A percentile compares a stretch with the other conserved stretches of the same genome.
phyloP scores from a whole-genome alignment of 306 rosid genomes.

The Cucumis melo region DNA sequence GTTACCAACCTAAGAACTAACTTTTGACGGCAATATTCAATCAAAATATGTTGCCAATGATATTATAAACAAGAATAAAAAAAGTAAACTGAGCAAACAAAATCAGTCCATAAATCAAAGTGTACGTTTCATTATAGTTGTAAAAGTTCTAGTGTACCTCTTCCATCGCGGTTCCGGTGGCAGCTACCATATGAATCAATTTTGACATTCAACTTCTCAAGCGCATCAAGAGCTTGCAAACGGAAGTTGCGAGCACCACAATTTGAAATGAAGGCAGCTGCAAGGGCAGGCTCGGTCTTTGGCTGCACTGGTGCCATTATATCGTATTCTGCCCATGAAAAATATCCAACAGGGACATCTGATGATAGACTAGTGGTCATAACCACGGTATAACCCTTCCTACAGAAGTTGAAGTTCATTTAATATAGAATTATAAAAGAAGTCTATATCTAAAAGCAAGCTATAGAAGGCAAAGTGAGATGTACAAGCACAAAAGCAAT shows the following conservation, averaged over 20 bases:
- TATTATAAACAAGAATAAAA: background rate
- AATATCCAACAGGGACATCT: constrained; percentile 97
- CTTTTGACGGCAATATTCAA: background rate
- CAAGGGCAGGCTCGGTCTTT: constrained; percentile 75
- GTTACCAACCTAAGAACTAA: background rate
- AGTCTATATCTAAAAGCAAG: background rate
- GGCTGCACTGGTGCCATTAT: constrained; percentile 80
- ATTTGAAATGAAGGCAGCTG: constrained; percentile 96
- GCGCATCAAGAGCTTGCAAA: constrained; percentile 89
- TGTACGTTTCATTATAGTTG: background rate
- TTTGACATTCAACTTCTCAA: constrained; percentile 41
- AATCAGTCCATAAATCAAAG: background rate
- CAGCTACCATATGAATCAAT: constrained; percentile 93
- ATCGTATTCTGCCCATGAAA: constrained; percentile 98
- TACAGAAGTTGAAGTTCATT: constrained; percentile 6
- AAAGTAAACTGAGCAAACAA: background rate
- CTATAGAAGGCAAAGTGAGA: background rate
- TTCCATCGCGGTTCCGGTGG: constrained; percentile 71
- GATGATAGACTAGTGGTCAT: constrained; percentile 98
- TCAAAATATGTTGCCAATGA: background rate
- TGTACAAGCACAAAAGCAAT: background rate
- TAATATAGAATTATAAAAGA: background rate
- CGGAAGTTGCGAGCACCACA: constrained; percentile 95
- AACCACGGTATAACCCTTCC: constrained; percentile 67
- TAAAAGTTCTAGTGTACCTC: background rate